Evolutionary conservation across 495 filamentous ascomycete species (phyloP), one percentile per base, ranked within the genome.

Genomic region (Penicillium steckii): DNA sequence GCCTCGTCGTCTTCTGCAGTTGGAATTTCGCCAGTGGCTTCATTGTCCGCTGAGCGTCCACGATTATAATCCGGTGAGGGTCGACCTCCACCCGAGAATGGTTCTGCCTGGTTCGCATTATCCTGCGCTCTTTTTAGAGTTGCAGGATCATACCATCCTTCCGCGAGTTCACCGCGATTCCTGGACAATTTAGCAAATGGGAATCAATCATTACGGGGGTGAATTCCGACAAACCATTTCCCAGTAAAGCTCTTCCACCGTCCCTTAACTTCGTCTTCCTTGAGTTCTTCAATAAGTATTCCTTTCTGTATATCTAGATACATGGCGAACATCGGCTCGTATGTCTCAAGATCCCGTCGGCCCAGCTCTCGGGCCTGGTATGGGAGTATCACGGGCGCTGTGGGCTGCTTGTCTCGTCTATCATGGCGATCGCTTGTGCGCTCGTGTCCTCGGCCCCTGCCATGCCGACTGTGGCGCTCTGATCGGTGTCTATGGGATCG

Each of bases 281-380:
- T 71, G 33, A 98, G 63, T 2, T 82, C 78, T 19, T 81, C 74
- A 0, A 97, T 68, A 22, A 78, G 57, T 3, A 88, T 64, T 8
- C 81, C 72, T 69, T 98, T 97, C 63, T 97, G 93, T 13, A 96
- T 84, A 57, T 96, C 89, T 22, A 98, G 77, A 62, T 97, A 98
- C 57, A 86, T 77, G 21, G 83, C 88, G 50, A 98, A 91, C 61
- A 97, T 80, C 0, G 87, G 80, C 53, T 77, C 76, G 59, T 88
- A 89, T 1, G 62, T 48, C 3, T 75, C 66, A 15, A 87, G 71
- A 60, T 95, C 88, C 41, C 72, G 73, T 51, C 86, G 87, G 1
- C 78, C 78, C 5, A 97, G 78, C 35, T 76, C 72, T 22, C 79
- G 74, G 8, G 88, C 83, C 35, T 81, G 59, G 43, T 33, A 53